Conservation (phyloP, 805 yeast species). For the Candida maesae region DNA sequence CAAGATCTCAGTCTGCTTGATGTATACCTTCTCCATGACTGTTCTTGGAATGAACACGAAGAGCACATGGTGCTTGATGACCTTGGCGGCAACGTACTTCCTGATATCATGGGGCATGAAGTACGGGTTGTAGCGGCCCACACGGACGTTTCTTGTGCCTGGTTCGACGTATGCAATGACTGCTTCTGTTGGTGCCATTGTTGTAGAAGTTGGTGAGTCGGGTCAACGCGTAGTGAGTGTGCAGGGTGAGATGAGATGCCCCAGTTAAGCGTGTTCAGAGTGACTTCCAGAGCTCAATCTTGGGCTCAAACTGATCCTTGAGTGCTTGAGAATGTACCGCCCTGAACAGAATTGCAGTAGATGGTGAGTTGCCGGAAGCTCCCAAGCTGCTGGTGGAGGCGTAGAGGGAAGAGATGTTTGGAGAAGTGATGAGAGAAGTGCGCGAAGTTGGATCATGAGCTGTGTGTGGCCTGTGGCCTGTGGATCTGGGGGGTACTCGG, state of each 20-base stretch:
- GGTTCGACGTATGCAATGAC: constrained; percentile 11
- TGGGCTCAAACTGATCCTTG: too few species aligned
- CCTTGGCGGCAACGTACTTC: constrained; percentile 13
- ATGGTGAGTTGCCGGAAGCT: too few species aligned
- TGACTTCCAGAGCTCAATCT: too few species aligned
- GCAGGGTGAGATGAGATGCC: too few species aligned
- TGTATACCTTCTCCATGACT: constrained; percentile 13
- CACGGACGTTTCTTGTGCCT: constrained; percentile 5
- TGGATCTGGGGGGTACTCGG: too few species aligned
- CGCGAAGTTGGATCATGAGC: too few species aligned
- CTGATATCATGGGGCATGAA: constrained; percentile 17
- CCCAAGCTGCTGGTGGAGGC: not conserved
- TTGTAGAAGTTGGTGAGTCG: not conserved
- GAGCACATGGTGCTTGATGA: constrained; percentile 8
- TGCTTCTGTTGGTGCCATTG: constrained; percentile 7
- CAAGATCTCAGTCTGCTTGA: not conserved
- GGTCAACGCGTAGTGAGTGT: too few species aligned
- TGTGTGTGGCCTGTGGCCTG: too few species aligned
- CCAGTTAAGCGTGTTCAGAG: too few species aligned
- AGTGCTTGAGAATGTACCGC: too few species aligned
- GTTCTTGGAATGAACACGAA: constrained; percentile 7
- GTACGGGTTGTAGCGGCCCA: constrained; percentile 14
- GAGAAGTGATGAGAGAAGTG: not conserved
- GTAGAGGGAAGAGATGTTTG: not conserved
- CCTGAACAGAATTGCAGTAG: too few species aligned